phyloP scores from a whole-genome alignment of 306 rosid species.

The Dryas drummondii region DNA sequence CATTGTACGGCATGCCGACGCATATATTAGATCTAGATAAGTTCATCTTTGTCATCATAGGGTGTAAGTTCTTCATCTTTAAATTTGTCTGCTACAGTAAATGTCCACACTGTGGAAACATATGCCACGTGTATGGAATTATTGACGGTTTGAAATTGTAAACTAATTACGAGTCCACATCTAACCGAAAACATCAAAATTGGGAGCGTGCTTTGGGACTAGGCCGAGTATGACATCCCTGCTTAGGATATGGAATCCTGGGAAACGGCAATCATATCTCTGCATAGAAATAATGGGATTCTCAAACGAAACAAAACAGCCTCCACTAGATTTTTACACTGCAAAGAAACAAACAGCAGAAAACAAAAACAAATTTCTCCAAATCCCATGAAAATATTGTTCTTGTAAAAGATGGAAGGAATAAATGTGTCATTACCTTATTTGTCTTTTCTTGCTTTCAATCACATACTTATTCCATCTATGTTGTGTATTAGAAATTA shows the following conservation, averaged over 20 bases:
- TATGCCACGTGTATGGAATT: too few relatives aligned
- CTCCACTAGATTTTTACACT: not conserved
- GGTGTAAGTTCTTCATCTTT: too few relatives aligned
- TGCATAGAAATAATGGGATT: not conserved
- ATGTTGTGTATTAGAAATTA: not conserved
- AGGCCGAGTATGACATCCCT: too few relatives aligned
- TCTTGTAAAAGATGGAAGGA: not conserved
- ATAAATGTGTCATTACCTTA: not conserved
- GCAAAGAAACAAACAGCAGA: not conserved
- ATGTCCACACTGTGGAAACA: too few relatives aligned
- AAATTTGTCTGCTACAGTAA: too few relatives aligned
- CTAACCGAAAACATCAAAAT: not conserved
- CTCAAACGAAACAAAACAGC: not conserved
- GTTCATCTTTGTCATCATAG: too few relatives aligned
- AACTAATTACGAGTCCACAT: not conserved
- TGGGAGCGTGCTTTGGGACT: not conserved
- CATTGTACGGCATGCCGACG: too few relatives aligned
- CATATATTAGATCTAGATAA: too few relatives aligned
- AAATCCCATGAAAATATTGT: not conserved
- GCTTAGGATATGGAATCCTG: not conserved
- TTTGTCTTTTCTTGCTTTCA: not conserved
- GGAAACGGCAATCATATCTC: not conserved
- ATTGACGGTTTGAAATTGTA: not conserved
- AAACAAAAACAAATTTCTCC: not conserved
- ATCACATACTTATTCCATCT: not conserved